phyloP scores from a whole-genome alignment of 345 rosid species.

The Trapa bicornis region DNA sequence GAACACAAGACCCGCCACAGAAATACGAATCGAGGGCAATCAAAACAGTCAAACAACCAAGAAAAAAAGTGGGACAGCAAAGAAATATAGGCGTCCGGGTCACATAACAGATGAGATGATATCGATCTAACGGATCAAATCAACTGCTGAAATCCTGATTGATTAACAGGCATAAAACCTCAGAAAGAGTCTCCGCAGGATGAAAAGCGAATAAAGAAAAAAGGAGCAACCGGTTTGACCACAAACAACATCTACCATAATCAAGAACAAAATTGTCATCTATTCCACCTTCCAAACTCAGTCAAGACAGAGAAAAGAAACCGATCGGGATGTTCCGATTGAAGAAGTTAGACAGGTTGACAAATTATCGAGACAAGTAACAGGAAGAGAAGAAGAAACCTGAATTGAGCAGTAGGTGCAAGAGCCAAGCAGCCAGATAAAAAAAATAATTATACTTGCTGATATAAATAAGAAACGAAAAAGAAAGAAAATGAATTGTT shows the following conservation, averaged over 20 bases:
- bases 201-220: neutral
- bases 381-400: neutral
- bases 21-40: neutral
- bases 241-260: neutral
- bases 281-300: neutral
- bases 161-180: neutral
- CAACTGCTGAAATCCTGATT: slow-evolving; percentile 7
- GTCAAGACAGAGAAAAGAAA: neutral
- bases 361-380: neutral
- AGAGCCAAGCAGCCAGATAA: neutral
- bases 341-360: neutral
- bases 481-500: neutral
- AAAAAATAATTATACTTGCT: neutral
- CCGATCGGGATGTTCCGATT: neutral
- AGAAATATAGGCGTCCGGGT: neutral
- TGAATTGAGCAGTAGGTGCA: neutral
- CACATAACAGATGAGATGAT: neutral
- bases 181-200: neutral
- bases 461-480: neutral
- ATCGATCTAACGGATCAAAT: neutral
- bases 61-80: neutral
- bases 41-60: neutral
- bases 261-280: neutral
- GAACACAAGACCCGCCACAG: neutral
- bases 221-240: neutral